Percentiles rank a stretch among this genome's conserved stretches.
Conservation (phyloP, 148 eudicot species). For the Chenopodium berlandieri region DNA sequence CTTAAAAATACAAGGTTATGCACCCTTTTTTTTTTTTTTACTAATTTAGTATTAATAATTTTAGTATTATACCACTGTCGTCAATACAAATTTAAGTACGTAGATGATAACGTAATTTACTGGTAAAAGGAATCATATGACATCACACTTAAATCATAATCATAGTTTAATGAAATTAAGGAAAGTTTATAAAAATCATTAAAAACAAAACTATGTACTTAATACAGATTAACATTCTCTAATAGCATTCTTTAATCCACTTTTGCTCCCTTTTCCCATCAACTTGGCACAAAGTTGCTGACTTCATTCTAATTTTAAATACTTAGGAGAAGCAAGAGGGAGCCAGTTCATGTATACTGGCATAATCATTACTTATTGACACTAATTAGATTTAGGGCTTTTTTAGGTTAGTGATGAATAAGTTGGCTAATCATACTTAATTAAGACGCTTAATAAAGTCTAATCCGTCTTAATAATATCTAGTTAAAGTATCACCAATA, state of each 20-base stretch:
- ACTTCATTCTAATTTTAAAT: neutral
- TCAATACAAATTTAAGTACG: neutral
- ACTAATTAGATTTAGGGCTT: neutral
- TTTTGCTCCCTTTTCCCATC: constrained; percentile 12
- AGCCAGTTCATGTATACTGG: constrained; percentile 15
- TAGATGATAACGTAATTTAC: too few species aligned
- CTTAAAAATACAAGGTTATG: neutral
- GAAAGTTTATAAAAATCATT: constrained; percentile 8
- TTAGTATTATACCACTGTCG: too few species aligned
- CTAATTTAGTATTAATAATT: neutral
- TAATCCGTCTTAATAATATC: neutral
- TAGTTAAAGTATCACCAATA: neutral
- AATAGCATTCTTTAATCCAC: neutral
- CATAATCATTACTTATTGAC: neutral
- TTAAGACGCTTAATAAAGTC: too few species aligned
- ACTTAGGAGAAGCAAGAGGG: neutral
- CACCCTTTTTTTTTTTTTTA: neutral
- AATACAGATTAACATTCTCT: neutral
- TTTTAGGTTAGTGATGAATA: neutral
- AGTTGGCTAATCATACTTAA: neutral
- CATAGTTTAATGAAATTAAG: neutral
- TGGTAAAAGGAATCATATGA: constrained; percentile 23
- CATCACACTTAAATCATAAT: constrained; percentile 23
- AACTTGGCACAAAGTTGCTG: constrained; percentile 4
- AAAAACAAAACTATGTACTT: constrained; percentile 6